phyloP scores from a whole-genome alignment of 2,329 filamentous ascomycete species.

The Aureobasidium sp. region DNA sequence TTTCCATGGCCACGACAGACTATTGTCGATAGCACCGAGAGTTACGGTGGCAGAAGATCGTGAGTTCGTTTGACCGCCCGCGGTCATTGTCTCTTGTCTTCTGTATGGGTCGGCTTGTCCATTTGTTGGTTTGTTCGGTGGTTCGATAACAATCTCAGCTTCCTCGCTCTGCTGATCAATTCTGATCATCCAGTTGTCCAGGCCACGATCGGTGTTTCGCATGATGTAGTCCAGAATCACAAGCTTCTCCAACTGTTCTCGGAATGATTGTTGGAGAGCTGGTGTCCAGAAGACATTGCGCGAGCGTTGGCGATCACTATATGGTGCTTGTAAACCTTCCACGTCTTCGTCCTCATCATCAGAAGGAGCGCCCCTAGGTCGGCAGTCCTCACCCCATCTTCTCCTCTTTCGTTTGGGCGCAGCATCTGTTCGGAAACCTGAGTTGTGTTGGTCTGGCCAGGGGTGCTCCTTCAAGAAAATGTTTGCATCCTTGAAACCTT shows the following conservation, averaged over 20 bases:
- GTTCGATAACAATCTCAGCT: constrained; percentile 80
- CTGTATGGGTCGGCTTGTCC: constrained; percentile 25
- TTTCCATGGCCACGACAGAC: constrained; percentile 97
- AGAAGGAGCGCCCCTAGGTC: constrained; percentile 53
- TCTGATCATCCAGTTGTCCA: constrained; percentile 99
- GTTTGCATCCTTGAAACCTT: constrained; percentile 95
- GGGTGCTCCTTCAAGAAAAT: constrained; percentile 91
- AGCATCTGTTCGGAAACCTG: constrained; percentile 60
- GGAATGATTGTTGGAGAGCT: constrained; percentile 77
- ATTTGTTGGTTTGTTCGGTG: constrained; percentile 54
- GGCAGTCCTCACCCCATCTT: constrained; percentile 75
- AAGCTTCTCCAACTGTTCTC: constrained; percentile 92
- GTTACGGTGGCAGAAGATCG: constrained; percentile 23
- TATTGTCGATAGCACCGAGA: constrained; percentile 95
- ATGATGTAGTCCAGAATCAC: constrained; percentile 99
- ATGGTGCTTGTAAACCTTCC: constrained; percentile 21
- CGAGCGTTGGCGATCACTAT: constrained; percentile 22
- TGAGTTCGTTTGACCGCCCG: constrained; percentile 47
- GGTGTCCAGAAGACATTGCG: constrained; percentile 77
- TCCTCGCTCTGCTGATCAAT: constrained; percentile 78
- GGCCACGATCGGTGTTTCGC: constrained; percentile 91
- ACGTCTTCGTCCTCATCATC: constrained; percentile 43
- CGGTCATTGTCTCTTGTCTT: constrained; percentile 76
- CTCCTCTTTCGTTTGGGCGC: constrained; percentile 59
- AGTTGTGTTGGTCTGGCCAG: constrained; percentile 83